Evolutionary conservation across 2,329 filamentous ascomycete species (phyloP).

Genomic region (Fusarium denticulatum): DNA sequence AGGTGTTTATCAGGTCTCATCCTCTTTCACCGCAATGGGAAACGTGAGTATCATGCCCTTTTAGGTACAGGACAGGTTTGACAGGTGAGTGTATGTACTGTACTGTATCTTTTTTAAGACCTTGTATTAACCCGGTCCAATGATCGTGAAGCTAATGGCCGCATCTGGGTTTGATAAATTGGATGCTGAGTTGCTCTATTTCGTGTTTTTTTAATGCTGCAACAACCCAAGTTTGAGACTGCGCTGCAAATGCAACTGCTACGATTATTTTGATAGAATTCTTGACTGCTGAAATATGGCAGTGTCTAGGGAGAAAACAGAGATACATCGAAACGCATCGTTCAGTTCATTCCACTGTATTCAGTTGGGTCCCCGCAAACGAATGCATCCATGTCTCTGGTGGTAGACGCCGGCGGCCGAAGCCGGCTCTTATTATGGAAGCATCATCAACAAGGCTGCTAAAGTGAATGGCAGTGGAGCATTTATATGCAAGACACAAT

Average conservation of each 20-base stretch:
- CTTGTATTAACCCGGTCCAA: constrained; percentile 33
- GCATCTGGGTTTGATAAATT: constrained; percentile 20
- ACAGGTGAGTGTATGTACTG: background rate
- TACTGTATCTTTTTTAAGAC: constrained; percentile 1
- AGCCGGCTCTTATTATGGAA: background rate
- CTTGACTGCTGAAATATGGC: background rate
- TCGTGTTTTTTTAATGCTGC: background rate
- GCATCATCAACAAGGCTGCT: background rate
- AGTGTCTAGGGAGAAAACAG: background rate
- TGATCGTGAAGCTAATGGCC: constrained; percentile 17
- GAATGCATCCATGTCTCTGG: constrained; percentile 21
- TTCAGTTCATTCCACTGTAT: background rate
- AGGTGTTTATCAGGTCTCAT: background rate
- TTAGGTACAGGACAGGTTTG: background rate
- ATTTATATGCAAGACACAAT: background rate
- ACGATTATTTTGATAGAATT: background rate
- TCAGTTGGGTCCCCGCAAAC: constrained; percentile 21
- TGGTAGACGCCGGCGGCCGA: constrained; percentile 1
- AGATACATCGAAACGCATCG: constrained; percentile 4
- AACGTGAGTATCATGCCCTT: background rate
- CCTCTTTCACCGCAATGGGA: constrained; percentile 1
- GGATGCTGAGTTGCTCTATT: background rate
- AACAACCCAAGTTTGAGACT: background rate
- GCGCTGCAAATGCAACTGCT: background rate
- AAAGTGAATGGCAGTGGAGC: background rate